Evolutionary conservation across 106 monocot genomes (phyloP).

Genomic region (Phalaenopsis aphrodite): DNA sequence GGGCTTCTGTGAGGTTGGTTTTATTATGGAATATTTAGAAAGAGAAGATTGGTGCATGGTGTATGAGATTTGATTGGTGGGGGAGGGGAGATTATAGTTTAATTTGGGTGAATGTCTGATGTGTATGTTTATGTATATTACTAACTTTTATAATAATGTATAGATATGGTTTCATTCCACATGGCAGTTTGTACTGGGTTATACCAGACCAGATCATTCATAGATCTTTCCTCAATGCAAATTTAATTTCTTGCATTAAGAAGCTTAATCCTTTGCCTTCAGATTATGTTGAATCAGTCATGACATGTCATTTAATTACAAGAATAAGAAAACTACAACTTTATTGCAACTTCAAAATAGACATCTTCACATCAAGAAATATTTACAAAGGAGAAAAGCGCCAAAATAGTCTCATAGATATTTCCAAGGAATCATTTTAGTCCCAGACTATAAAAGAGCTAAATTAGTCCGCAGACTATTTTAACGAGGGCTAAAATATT

Average conservation of each 20-base stretch:
- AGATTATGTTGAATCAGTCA: too few relatives aligned
- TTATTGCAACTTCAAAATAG: not conserved
- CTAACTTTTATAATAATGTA: not conserved
- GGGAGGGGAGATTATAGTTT: too few relatives aligned
- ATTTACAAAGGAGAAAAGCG: not conserved
- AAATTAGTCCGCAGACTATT: too few relatives aligned
- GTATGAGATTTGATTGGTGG: conserved; percentile 25
- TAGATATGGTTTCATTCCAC: not conserved
- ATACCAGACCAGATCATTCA: too few relatives aligned
- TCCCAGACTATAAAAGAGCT: too few relatives aligned
- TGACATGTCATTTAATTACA: not conserved
- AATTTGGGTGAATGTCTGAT: not conserved
- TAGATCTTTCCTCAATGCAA: too few relatives aligned
- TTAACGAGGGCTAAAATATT: too few relatives aligned
- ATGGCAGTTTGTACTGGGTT: too few relatives aligned
- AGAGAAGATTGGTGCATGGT: conserved; percentile 75
- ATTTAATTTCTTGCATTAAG: too few relatives aligned
- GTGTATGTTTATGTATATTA: conserved; percentile 1
- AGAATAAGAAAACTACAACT: not conserved
- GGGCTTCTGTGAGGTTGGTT: conserved; percentile 53
- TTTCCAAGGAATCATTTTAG: not conserved
- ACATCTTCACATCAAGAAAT: not conserved
- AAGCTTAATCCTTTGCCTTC: too few relatives aligned
- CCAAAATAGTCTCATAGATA: not conserved
- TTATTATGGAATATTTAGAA: conserved; percentile 46